Conservation (phyloP, 2,329 filamentous ascomycete species). For the Claviceps pazoutovae region DNA sequence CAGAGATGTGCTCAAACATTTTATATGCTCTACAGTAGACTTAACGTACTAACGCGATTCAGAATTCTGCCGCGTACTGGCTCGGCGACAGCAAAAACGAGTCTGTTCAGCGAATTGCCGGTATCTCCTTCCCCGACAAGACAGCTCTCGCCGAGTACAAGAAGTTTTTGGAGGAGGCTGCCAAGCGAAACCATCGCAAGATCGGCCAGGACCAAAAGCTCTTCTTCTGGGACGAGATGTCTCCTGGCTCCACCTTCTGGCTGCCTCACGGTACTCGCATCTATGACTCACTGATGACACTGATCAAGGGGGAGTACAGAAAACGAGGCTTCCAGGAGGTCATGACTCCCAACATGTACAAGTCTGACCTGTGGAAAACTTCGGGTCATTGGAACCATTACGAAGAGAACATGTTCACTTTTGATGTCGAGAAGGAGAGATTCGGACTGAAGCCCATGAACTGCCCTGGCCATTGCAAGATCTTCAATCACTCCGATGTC, state of each 20-base stretch:
- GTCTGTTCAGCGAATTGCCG: constrained; percentile 90
- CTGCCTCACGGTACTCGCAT: constrained; percentile 85
- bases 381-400: constrained; percentile 82
- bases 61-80: constrained; percentile 65
- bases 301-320: constrained; percentile 79
- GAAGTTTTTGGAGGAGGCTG: constrained; percentile 93
- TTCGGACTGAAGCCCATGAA: constrained; percentile 91
- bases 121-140: constrained; percentile 91
- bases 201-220: constrained; percentile 93
- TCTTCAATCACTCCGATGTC: constrained; percentile 71
- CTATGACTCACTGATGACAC: constrained; percentile 74
- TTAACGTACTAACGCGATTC: constrained; percentile 23
- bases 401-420: constrained; percentile 77
- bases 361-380: constrained; percentile 81
- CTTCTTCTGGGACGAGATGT: constrained; percentile 90
- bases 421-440: constrained; percentile 62
- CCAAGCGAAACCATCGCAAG: constrained; percentile 87
- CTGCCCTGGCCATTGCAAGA: constrained; percentile 84
- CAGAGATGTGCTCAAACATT: not conserved
- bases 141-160: constrained; percentile 86
- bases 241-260: constrained; percentile 89
- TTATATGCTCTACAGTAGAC: not conserved
- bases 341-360: constrained; percentile 89
- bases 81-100: constrained; percentile 88
- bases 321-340: constrained; percentile 91